These are phyloP conservation scores for Kwoniella botswanensis DNA, from an alignment of 768 basidiomycete species.

Conservation along the genomic window DNA sequence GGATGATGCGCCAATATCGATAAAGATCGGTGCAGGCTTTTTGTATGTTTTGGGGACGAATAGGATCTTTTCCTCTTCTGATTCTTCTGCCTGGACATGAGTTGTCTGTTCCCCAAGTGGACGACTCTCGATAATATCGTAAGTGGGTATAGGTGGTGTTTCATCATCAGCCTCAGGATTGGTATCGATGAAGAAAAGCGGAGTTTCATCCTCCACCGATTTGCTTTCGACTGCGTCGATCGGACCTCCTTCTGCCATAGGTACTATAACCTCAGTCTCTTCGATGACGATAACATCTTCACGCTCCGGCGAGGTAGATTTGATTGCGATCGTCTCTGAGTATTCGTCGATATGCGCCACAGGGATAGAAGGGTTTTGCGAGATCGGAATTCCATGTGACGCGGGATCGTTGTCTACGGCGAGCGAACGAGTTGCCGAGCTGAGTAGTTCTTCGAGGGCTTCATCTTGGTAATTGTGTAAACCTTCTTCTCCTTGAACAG, in stretches of 20 bases:
- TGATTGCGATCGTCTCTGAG: too few relatives aligned
- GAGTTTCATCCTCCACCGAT: slow-evolving; percentile 4
- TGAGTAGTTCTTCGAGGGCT: slow-evolving; percentile 13
- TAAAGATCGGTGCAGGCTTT: slow-evolving; percentile 47
- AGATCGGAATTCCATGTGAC: neutral
- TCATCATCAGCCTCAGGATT: slow-evolving; percentile 17
- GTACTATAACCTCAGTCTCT: neutral
- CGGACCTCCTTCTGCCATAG: neutral
- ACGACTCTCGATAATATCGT: slow-evolving; percentile 18
- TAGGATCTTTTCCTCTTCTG: slow-evolving; percentile 54
- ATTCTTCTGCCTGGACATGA: neutral
- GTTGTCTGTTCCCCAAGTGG: slow-evolving; percentile 20
- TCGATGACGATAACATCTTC: neutral
- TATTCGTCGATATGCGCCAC: too few relatives aligned
- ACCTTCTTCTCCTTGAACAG: neutral
- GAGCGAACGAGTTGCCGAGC: neutral
- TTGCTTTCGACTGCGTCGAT: neutral
- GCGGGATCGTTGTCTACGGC: neutral
- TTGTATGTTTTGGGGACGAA: slow-evolving; percentile 45
- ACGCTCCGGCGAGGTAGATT: neutral
- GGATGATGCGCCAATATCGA: slow-evolving; percentile 24
- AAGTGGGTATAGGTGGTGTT: slow-evolving; percentile 16
- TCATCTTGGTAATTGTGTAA: slow-evolving; percentile 5
- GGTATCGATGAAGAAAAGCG: slow-evolving; percentile 49
- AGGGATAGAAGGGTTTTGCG: too few relatives aligned